Percentiles rank a stretch among this genome's conserved stretches.
These are phyloP conservation scores for Nectriaceae sp. DNA, from an alignment of 2,329 filamentous ascomycete genomes.

Conservation along the genomic window DNA sequence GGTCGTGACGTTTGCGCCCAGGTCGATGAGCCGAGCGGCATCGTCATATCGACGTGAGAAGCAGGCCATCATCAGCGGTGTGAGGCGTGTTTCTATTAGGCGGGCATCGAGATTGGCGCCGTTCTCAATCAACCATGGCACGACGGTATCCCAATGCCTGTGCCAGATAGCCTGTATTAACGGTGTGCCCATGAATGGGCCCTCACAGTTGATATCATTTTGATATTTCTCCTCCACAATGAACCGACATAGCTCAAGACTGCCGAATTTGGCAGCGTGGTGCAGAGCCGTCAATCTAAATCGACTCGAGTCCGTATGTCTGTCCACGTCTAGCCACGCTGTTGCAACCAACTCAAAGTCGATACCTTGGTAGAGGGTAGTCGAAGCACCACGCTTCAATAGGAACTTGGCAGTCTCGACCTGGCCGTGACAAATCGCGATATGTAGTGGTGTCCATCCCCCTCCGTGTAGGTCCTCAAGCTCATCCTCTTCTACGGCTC, in stretches of 20 bases:
- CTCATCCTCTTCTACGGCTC: constrained; percentile 28
- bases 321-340: constrained; percentile 22
- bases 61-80: constrained; percentile 29
- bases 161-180: constrained; percentile 30
- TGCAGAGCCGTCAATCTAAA: constrained; percentile 29
- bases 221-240: constrained; percentile 21
- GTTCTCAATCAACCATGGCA: constrained; percentile 28
- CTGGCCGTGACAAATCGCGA: constrained; percentile 28
- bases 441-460: constrained; percentile 29
- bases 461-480: constrained; percentile 29
- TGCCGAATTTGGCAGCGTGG: constrained; percentile 23
- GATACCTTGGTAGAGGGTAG: constrained; percentile 26
- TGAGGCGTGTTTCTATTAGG: constrained; percentile 28
- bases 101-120: constrained; percentile 26
- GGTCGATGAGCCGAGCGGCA: constrained; percentile 25
- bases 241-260: constrained; percentile 20
- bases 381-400: constrained; percentile 24
- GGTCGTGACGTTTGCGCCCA: constrained; percentile 24
- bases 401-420: constrained; percentile 27
- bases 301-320: constrained; percentile 17
- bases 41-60: constrained; percentile 30
- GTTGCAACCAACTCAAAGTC: constrained; percentile 24
- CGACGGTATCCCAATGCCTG: constrained; percentile 26
- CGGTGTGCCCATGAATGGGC: constrained; percentile 29
- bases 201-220: constrained; percentile 21